Percentiles rank a stretch among this genome's conserved stretches.
Conservation (phyloP, 129 eudicot species). For the Artemisia argyi region DNA sequence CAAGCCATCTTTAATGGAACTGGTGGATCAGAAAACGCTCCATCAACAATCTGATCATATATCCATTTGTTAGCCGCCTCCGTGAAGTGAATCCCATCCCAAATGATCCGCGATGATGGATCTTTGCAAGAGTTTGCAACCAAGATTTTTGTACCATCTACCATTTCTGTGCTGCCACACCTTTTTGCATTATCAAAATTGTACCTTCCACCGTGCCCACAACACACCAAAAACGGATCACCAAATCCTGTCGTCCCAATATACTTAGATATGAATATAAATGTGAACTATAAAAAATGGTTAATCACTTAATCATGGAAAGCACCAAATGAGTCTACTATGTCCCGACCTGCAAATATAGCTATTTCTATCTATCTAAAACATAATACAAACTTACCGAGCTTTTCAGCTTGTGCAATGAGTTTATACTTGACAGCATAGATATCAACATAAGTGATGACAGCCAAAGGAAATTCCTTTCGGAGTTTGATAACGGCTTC, state of each 20-base stretch:
- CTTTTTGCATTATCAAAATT: constrained; percentile 53
- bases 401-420: constrained; percentile 54
- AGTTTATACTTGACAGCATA: constrained; percentile 66
- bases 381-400: constrained; percentile 33
- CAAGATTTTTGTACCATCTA: constrained; percentile 47
- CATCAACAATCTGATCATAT: constrained; percentile 51
- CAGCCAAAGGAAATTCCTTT: constrained; percentile 58
- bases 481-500: constrained; percentile 48
- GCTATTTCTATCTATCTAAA: background rate
- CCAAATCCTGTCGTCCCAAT: constrained; percentile 54
- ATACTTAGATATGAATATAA: background rate
- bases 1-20: constrained; percentile 38
- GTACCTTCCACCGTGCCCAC: constrained; percentile 80
- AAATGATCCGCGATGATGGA: constrained; percentile 45
- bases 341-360: background rate
- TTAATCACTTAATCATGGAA: background rate
- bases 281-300: too few relatives aligned
- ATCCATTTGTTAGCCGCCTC: constrained; percentile 70
- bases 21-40: constrained; percentile 73
- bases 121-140: constrained; percentile 55
- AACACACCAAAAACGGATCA: constrained; percentile 70
- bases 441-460: constrained; percentile 70
- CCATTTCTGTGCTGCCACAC: constrained; percentile 54
- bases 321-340: background rate
- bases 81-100: constrained; percentile 51